Base-by-base conservation (phyloP, 306 rosid genomes). In the Malus sylvestris region DNA sequence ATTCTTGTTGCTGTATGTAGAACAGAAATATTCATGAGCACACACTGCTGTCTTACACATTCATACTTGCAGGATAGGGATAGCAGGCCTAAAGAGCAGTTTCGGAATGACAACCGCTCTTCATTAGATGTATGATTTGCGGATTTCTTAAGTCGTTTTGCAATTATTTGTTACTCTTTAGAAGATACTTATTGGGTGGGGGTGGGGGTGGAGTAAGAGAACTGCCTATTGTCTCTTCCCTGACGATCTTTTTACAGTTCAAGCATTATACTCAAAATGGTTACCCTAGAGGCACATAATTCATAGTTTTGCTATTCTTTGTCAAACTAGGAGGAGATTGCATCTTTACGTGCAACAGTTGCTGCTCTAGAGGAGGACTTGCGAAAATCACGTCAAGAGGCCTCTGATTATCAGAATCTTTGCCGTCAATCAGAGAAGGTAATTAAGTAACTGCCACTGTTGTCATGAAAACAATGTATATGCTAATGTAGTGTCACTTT, bases 341-440 rank as follows among this genome's bases (percentile, higher is more conserved):
- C 87, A 29, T 85, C 94, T 61, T 86, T 93, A 78, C 87, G 82
- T 49, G 87, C 88, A 68, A 93, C 88, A 82, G 88, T 93, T 80
- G 85, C 86, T 78, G 78, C 79, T 2, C 80, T 93, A 77, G 99
- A 93, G 87, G 98, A 93, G 84, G 98, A 96, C 64, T 80, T 89
- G 72, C 88, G 84, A 68, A 96, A 89, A 85, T 87, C 94, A 75
- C 85, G 88, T 74, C 90, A 88, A 80, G 98, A 89, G 76, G 75
- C 87, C 44, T 77, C 91, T 53, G 90, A 87, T 20, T 73, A 86
- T 87, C 88, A 92, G 79, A 91, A 75, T 79, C 84, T 79, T 74
- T 60, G 45, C 70, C 83, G 38, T 46, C 94, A 88, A 71, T 73
- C 89, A 73, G 98, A 91, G 80, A 93, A 93, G 96, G 99, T 96